Percentiles rank a stretch among this genome's conserved stretches.
Conservation (phyloP, 306 rosid genomes). For the Betula pendula region DNA sequence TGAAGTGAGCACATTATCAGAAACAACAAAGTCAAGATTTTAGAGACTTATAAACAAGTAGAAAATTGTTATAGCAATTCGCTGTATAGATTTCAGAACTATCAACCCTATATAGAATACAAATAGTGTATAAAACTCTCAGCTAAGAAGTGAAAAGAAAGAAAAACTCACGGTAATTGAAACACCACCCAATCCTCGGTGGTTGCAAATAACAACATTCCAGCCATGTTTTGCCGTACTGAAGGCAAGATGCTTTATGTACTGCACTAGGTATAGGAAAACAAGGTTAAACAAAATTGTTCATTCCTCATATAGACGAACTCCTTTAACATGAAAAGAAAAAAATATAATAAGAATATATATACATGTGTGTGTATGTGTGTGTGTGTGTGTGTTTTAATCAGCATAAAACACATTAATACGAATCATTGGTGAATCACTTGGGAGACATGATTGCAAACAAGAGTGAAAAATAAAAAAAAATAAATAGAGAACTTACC, state of each 20-base stretch:
- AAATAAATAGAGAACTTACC: constrained; percentile 48
- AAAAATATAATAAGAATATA: background rate
- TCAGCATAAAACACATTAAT: background rate
- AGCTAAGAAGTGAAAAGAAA: constrained; percentile 1
- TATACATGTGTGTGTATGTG: background rate
- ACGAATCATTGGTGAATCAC: background rate
- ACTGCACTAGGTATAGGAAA: constrained; percentile 49
- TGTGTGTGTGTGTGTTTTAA: background rate
- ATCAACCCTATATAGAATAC: background rate
- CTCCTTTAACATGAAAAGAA: background rate
- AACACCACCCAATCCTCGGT: constrained; percentile 94
- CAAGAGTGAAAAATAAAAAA: constrained; percentile 5
- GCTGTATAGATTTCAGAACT: background rate
- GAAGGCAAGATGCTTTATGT: constrained; percentile 92
- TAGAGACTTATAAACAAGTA: background rate
- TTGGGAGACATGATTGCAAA: background rate
- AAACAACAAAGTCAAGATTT: background rate
- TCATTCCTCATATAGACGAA: constrained; percentile 4
- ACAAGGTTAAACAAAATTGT: constrained; percentile 24
- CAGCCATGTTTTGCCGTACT: constrained; percentile 76
- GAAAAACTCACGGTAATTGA: constrained; percentile 79
- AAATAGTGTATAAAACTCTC: constrained; percentile 8
- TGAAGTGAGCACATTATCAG: background rate
- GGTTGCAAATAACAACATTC: constrained; percentile 82
- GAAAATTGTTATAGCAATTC: background rate